phyloP scores from a whole-genome alignment of 345 rosid genomes.

The Hibiscus tridactylites region DNA sequence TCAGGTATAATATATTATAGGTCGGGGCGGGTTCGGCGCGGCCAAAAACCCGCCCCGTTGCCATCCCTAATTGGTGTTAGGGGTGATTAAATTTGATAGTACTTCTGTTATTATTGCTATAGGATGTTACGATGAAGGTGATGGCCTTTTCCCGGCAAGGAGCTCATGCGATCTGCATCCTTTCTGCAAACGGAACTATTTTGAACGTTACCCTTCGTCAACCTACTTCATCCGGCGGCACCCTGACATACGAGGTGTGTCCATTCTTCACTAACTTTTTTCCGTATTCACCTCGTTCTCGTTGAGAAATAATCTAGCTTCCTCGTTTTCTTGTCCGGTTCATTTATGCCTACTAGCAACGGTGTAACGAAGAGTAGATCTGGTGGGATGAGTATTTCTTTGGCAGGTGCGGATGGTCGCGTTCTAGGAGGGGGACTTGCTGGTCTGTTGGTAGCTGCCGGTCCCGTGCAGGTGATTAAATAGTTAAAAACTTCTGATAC shows the following conservation, averaged over 20 bases:
- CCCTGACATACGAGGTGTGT: conserved; percentile 83
- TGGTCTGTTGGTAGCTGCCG: conserved; percentile 83
- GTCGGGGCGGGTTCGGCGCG: too few species aligned
- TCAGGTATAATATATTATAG: too few species aligned
- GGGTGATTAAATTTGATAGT: too few species aligned
- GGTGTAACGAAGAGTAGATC: conserved; percentile 83
- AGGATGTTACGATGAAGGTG: conserved; percentile 92
- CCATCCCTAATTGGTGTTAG: too few species aligned
- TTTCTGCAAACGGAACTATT: conserved; percentile 79
- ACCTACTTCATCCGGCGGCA: conserved; percentile 75
- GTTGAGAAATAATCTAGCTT: conserved; percentile 3
- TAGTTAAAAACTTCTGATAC: too few species aligned
- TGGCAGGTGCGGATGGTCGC: conserved; percentile 87
- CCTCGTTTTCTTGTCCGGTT: conserved; percentile 49
- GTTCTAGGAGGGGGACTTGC: conserved; percentile 96
- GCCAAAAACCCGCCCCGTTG: too few species aligned
- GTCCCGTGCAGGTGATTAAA: conserved; percentile 71
- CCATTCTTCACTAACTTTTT: not conserved
- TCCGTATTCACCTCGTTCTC: conserved; percentile 14
- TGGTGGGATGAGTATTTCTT: conserved; percentile 95
- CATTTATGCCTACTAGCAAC: conserved; percentile 57
- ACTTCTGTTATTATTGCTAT: conserved; percentile 8
- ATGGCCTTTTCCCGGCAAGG: conserved; percentile 87
- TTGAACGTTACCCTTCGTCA: conserved; percentile 89
- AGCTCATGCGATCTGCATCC: conserved; percentile 78